Percentiles rank a stretch among this genome's conserved stretches.
These are phyloP conservation scores for Phytophthora citricola DNA, from an alignment of 352 stramenopile genomes.

Conservation along the genomic window DNA sequence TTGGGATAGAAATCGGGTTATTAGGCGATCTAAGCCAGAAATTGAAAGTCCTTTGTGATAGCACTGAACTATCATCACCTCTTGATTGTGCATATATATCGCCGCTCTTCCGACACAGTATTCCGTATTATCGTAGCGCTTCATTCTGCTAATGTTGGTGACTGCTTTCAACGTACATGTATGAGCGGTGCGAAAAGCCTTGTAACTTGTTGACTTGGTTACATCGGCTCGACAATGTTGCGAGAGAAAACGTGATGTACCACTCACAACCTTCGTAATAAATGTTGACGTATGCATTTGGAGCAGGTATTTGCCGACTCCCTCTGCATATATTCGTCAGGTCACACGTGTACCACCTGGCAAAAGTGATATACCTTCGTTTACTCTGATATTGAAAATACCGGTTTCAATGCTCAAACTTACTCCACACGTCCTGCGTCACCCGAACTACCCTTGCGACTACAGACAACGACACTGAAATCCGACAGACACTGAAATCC, in stretches of 20 bases:
- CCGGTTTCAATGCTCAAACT: too few species aligned
- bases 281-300: background rate
- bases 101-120: background rate
- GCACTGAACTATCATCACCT: background rate
- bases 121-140: background rate
- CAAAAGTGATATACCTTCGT: too few species aligned
- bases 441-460: too few species aligned
- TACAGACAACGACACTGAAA: background rate
- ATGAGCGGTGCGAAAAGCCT: background rate
- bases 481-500: too few species aligned
- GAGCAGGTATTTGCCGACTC: background rate
- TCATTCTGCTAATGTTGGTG: background rate
- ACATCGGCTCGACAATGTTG: background rate
- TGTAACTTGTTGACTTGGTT: background rate
- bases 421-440: too few species aligned
- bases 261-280: background rate
- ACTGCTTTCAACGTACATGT: background rate
- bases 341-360: too few species aligned
- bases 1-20: background rate
- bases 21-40: background rate
- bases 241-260: background rate
- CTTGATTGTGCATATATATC: background rate
- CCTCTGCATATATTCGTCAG: too few species aligned
- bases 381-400: too few species aligned
- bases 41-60: background rate